Conservation (phyloP, 164 flowering plant species). For the Annona cherimola region DNA sequence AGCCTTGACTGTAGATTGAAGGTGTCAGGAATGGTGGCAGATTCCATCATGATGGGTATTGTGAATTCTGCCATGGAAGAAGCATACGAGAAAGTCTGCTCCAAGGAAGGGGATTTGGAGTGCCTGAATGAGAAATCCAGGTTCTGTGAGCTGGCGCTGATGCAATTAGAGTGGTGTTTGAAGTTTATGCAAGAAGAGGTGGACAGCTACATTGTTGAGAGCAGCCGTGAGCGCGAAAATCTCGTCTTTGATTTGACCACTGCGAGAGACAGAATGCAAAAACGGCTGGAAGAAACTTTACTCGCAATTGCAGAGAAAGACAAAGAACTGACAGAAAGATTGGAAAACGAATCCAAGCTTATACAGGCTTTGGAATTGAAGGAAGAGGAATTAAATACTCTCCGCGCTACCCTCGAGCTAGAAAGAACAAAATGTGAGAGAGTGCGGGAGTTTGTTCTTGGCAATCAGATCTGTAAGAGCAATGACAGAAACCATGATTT, state of each 20-base stretch:
- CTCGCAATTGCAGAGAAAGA: slow-evolving; percentile 50
- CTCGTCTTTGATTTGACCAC: slow-evolving; percentile 44
- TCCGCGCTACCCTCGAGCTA: slow-evolving; percentile 25
- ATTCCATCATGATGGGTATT: slow-evolving; percentile 75
- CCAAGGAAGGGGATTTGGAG: slow-evolving; percentile 48
- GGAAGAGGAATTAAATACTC: slow-evolving; percentile 41
- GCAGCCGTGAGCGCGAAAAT: slow-evolving; percentile 32
- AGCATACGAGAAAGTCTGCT: slow-evolving; percentile 58
- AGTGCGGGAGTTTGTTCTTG: slow-evolving; percentile 12
- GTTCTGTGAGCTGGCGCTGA: slow-evolving; percentile 69
- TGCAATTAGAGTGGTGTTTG: slow-evolving; percentile 72
- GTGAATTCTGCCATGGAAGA: slow-evolving; percentile 65
- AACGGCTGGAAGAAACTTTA: slow-evolving; percentile 53
- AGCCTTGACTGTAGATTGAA: slow-evolving; percentile 35
- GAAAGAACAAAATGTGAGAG: slow-evolving; percentile 32
- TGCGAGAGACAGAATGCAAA: slow-evolving; percentile 49
- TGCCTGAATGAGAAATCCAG: slow-evolving; percentile 61
- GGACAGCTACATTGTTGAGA: slow-evolving; percentile 31
- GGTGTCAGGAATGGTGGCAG: slow-evolving; percentile 41
- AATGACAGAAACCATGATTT: slow-evolving; percentile 35
- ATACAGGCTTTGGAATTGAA: slow-evolving; percentile 48
- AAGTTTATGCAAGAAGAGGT: slow-evolving; percentile 55
- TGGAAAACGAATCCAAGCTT: slow-evolving; percentile 44
- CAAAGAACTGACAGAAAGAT: slow-evolving; percentile 40
- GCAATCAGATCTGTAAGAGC: slow-evolving; percentile 18